phyloP scores from a whole-genome alignment of 306 rosid species.

The Mucuna pruriens region DNA sequence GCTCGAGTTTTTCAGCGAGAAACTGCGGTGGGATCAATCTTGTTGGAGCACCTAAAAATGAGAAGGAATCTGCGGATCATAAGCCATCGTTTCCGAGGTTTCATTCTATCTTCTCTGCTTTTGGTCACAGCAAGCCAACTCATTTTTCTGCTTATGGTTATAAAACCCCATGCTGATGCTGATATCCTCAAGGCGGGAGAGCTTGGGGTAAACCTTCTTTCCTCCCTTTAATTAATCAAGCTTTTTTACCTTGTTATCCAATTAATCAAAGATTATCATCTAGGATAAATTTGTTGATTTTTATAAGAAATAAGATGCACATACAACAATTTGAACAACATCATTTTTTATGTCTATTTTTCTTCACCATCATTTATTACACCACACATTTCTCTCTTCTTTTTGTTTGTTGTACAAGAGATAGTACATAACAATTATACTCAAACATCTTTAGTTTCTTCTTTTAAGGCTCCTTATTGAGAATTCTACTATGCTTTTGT shows the following conservation, averaged over 20 bases:
- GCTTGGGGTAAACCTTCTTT: slow-evolving; percentile 64
- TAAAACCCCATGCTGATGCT: slow-evolving; percentile 56
- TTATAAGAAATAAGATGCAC: too few relatives aligned
- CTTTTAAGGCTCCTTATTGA: neutral
- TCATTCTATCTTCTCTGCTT: slow-evolving; percentile 69
- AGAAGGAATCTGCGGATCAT: slow-evolving; percentile 65
- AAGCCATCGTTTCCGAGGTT: slow-evolving; percentile 82
- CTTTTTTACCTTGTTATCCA: too few relatives aligned
- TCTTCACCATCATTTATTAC: too few relatives aligned
- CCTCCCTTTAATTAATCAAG: too few relatives aligned
- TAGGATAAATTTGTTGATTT: too few relatives aligned
- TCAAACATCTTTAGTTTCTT: neutral
- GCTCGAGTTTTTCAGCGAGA: slow-evolving; percentile 67
- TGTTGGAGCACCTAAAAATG: slow-evolving; percentile 66
- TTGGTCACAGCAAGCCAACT: slow-evolving; percentile 88
- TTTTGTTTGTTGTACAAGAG: too few relatives aligned
- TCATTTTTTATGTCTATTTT: too few relatives aligned
- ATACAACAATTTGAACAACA: too few relatives aligned
- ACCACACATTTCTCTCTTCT: too few relatives aligned
- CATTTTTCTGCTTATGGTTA: slow-evolving; percentile 59
- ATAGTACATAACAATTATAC: neutral
- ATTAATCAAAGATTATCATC: too few relatives aligned
- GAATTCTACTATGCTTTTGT: neutral
- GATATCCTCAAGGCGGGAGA: slow-evolving; percentile 82
- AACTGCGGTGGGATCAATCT: slow-evolving; percentile 69